Evolutionary conservation across 2,329 filamentous ascomycete genomes (phyloP).

Genomic region (Colletotrichum godetiae): DNA sequence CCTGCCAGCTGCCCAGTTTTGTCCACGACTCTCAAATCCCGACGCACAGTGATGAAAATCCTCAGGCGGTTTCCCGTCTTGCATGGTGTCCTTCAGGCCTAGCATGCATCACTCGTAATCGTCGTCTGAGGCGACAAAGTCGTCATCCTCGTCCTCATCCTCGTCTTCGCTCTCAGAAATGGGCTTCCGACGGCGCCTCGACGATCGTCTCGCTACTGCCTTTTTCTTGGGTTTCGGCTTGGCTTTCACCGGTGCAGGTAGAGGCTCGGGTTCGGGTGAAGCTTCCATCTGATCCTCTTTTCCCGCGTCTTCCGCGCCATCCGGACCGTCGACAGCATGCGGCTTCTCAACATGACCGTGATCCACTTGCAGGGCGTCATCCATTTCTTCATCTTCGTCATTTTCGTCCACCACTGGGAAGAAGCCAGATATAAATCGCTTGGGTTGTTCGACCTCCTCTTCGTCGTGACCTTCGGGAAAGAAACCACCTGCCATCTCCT

Average conservation of each 20-base stretch:
- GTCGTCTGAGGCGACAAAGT: conserved; percentile 26
- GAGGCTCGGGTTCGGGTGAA: background rate
- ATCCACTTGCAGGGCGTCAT: conserved; percentile 49
- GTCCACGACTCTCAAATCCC: background rate
- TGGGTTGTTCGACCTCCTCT: conserved; percentile 51
- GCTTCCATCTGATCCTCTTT: background rate
- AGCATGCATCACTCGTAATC: conserved; percentile 17
- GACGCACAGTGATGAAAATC: background rate
- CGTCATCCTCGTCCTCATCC: conserved; percentile 21
- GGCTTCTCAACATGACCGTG: conserved; percentile 33
- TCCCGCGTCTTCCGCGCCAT: background rate
- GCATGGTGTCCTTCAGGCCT: background rate
- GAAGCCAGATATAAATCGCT: conserved; percentile 54
- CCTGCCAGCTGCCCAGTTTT: background rate
- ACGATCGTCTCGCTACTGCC: conserved; percentile 19
- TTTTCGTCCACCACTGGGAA: conserved; percentile 61
- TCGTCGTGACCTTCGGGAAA: conserved; percentile 67
- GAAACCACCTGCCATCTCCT: conserved; percentile 71
- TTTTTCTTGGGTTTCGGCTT: conserved; percentile 22
- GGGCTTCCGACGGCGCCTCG: conserved; percentile 19
- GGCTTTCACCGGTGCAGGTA: conserved; percentile 25
- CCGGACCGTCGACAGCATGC: background rate
- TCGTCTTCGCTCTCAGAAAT: conserved; percentile 29
- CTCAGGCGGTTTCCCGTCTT: background rate
- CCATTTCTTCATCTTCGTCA: conserved; percentile 48